Evolutionary conservation across 176 grass and related monocot species (phyloP).

Genomic region (Themeda triandra): DNA sequence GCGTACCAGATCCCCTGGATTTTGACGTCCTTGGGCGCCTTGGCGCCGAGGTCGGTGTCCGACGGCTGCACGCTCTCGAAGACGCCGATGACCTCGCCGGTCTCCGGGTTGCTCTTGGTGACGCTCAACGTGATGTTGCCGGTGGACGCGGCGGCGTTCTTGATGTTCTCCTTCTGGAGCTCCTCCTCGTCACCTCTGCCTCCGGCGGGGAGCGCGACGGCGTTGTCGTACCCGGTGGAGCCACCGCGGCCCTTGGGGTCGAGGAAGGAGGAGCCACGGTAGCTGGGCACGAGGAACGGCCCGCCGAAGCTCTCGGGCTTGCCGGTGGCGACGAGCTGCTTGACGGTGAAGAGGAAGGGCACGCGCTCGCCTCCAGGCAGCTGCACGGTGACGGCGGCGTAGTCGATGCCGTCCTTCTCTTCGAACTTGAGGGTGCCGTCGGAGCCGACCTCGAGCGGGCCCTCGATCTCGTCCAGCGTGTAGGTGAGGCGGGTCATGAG

Average conservation of each 20-base stretch:
- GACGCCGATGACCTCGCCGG: constrained; percentile 73
- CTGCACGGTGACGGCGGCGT: constrained; percentile 83
- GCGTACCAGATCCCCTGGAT: constrained; percentile 90
- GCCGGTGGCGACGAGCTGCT: constrained; percentile 77
- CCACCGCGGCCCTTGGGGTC: constrained; percentile 90
- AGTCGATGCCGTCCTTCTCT: constrained; percentile 93
- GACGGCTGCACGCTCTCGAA: constrained; percentile 92
- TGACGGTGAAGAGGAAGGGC: constrained; percentile 87
- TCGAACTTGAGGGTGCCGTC: constrained; percentile 65
- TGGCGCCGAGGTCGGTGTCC: constrained; percentile 80
- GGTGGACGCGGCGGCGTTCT: constrained; percentile 51
- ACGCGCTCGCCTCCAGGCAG: constrained; percentile 77
- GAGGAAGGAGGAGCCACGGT: constrained; percentile 75
- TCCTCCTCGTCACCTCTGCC: constrained; percentile 91
- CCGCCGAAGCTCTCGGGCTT: constrained; percentile 81
- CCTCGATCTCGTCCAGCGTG: constrained; percentile 90
- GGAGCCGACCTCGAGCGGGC: constrained; percentile 61
- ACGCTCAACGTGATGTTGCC: constrained; percentile 82
- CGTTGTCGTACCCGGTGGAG: constrained; percentile 78
- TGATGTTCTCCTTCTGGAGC: constrained; percentile 80
- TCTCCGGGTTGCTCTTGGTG: constrained; percentile 61
- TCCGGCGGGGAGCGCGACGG: constrained; percentile 75
- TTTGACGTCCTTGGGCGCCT: constrained; percentile 86
- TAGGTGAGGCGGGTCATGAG: constrained; percentile 95
- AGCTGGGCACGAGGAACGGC: constrained; percentile 77